Evolutionary conservation across 176 grass and related monocot genomes (phyloP), one percentile per base, ranked within the genome.

Genomic region (Carex pumila): DNA sequence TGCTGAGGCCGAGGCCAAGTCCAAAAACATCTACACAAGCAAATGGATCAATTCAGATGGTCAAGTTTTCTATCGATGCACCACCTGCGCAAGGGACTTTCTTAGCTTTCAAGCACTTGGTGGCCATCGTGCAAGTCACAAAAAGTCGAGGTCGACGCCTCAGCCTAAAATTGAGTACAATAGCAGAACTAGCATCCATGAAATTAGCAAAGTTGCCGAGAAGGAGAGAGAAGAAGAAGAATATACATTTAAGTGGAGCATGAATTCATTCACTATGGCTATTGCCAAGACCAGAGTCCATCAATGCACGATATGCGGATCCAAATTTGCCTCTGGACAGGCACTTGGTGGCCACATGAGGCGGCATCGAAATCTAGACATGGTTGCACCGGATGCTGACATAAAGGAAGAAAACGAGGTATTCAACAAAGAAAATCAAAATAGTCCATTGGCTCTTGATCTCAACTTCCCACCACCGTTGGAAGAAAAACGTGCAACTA

Each of bases 271-370:
- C 29, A 17, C 52, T 18, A 34, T 34, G 73, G 52, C 50, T 57
- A 78, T 57, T 18, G 13, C 73, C 7, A 87, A 85, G 84, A 57
- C 83, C 6, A 77, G 90, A 56, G 75, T 91, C 4, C 94, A 97
- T 83, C 87, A 93, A 81, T 97, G 94, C 91, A 93, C 91, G 9
- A 90, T 97, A 19, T 97, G 94, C 74, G 87, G 94, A 15, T 88
- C 89, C 31, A 91, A 93, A 50, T 97, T 97, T 59, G 59, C 80
- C 18, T 98, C 95, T 18, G 95, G 95, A 50, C 95, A 98, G 83
- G 95, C 95, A 59, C 89, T 98, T 0, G 95, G 95, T 61, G 95
- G 95, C 6, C 95, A 98, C 87, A 98, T 98, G 95, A 80, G 95
- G 18, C 85, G 95, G 62, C 95, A 98, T 79, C 34, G 61, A 12